Percentiles rank a stretch among this genome's conserved stretches.
Evolutionary conservation across 1,284 basidiomycete species (phyloP).

Genomic region (Trametes pubescens): DNA sequence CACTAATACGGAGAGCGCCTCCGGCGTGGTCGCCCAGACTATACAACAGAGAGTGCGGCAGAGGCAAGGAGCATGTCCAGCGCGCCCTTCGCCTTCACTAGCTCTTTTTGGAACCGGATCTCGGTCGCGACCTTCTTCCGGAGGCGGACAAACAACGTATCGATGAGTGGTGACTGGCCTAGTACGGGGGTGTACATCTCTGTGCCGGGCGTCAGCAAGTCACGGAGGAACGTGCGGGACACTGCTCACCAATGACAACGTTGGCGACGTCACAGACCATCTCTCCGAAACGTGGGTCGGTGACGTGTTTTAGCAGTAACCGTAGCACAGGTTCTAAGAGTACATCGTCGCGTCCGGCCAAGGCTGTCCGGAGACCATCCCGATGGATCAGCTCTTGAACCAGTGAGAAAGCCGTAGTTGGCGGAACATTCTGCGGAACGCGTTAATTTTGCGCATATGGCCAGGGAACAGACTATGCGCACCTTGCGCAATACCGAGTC

Average conservation of each 20-base stretch:
- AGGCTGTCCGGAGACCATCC: conserved; percentile 88
- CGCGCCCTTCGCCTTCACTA: conserved; percentile 86
- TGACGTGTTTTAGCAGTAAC: conserved; percentile 86
- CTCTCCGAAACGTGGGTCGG: conserved; percentile 92
- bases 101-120: conserved; percentile 89
- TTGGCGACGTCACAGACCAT: conserved; percentile 86
- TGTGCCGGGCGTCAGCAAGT: conserved; percentile 41
- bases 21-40: conserved; percentile 6
- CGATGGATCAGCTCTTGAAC: conserved; percentile 94
- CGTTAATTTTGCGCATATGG: conserved; percentile 13
- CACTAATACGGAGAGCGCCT: conserved; percentile 16
- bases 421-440: conserved; percentile 70
- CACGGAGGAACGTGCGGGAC: not conserved
- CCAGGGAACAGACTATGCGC: conserved; percentile 26
- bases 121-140: conserved; percentile 88
- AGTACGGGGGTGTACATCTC: conserved; percentile 93
- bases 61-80: conserved; percentile 92
- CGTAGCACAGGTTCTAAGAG: conserved; percentile 91
- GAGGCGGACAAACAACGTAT: conserved; percentile 85
- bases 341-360: conserved; percentile 93
- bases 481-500: conserved; percentile 91
- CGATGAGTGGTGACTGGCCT: conserved; percentile 94
- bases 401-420: conserved; percentile 89
- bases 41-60: conserved; percentile 50
- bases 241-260: conserved; percentile 81